Conservation (phyloP, 2,329 filamentous ascomycete genomes). For the Fusarium buxicola region DNA sequence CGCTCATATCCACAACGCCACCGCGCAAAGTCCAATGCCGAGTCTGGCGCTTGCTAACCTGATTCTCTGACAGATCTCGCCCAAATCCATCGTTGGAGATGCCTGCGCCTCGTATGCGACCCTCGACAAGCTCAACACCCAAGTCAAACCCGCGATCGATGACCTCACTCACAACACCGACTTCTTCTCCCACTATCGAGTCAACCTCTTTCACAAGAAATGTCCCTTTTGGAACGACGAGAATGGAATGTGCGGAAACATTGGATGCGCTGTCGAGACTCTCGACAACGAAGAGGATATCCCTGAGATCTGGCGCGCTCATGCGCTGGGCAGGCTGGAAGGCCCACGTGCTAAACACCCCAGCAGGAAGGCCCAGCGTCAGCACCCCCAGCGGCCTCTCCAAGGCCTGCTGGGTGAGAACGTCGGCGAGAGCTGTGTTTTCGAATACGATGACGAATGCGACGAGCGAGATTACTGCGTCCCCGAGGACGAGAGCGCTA, state of each 20-base stretch:
- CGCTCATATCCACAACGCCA: not conserved
- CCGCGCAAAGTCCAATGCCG: not conserved
- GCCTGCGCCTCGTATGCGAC: conserved; percentile 94
- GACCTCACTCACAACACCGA: conserved; percentile 89
- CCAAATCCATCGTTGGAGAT: conserved; percentile 89
- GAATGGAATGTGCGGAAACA: conserved; percentile 94
- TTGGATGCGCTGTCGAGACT: conserved; percentile 94
- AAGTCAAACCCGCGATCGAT: conserved; percentile 80
- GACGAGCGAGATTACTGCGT: conserved; percentile 98
- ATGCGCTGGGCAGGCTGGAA: conserved; percentile 91
- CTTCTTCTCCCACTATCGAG: conserved; percentile 97
- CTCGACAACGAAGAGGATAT: conserved; percentile 96
- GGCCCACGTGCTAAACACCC: conserved; percentile 93
- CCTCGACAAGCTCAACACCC: conserved; percentile 84
- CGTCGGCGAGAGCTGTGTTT: conserved; percentile 94
- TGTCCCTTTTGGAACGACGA: conserved; percentile 98
- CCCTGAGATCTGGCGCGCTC: conserved; percentile 88
- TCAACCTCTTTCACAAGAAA: conserved; percentile 93
- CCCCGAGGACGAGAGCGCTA: conserved; percentile 89
- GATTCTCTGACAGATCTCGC: conserved; percentile 75
- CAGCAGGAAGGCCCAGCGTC: conserved; percentile 76
- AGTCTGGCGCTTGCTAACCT: conserved; percentile 54
- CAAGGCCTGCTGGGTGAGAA: conserved; percentile 85
- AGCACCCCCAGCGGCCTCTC: conserved; percentile 78
- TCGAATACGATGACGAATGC: conserved; percentile 97